Evolutionary conservation across 2,329 filamentous ascomycete genomes (phyloP), one percentile per base, ranked within the genome.

Genomic region (Botrytis paeoniae): DNA sequence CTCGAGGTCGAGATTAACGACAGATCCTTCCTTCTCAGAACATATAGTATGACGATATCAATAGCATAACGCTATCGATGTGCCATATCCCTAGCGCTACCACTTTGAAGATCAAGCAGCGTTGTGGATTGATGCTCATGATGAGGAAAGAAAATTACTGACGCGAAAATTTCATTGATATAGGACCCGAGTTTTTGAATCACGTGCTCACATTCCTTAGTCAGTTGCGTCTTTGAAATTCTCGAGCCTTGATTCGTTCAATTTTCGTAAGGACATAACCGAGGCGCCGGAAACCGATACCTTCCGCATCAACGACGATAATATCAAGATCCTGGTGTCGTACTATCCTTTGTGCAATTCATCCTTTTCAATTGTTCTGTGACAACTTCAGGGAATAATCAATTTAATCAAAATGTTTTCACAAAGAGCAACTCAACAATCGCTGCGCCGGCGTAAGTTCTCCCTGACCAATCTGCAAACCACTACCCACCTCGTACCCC

Each of bases 361-460:
- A 69, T 73, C 64, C 32, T 32, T 39, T 62, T 59, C 69, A 61
- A 41, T 51, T 43, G 61, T 54, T 43, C 37, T 39, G 69, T 35
- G 43, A 60, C 18, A 64, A 60, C 37, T 35, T 70, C 59, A 66
- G 68, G 70, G 62, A 59, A 54, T 51, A 70, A 61, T 75, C 72
- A 70, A 74, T 65, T 73, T 68, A 76, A 45, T 74, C 76, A 84
- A 41, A 59, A 85, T 85, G 84, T 80, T 85, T 78, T 81, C 84
- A 74, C 83, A 84, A 77, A 82, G 82, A 80, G 78, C 80, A 74
- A 80, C 81, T 69, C 83, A 84, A 79, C 83, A 83, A 77, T 82
- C 83, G 78, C 81, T 85, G 79, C 81, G 82, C 77, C 79, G 81
- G 75, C 75, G 83, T 83, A 81, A 70, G 82, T 81, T 81, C 48